Percentiles rank a stretch among this genome's conserved stretches.
Evolutionary conservation across 2,329 filamentous ascomycete genomes (phyloP).

Genomic region (Penicillium fuscoglaucum): DNA sequence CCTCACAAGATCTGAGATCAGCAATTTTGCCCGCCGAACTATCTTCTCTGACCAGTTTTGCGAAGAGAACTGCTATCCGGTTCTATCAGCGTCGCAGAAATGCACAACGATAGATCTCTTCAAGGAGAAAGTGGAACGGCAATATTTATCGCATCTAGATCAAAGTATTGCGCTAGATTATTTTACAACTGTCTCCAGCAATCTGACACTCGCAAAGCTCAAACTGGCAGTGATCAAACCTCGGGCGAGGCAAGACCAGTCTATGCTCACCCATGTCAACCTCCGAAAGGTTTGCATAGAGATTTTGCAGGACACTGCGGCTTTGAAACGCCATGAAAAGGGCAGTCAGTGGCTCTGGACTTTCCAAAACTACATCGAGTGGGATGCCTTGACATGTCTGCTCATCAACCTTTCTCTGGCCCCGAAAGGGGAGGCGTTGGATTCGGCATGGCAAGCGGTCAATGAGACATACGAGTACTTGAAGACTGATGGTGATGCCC

Average conservation of each 20-base stretch:
- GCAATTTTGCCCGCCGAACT: constrained; percentile 22
- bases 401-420: constrained; percentile 13
- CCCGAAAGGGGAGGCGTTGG: neutral
- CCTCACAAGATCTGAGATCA: constrained; percentile 20
- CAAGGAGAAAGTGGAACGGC: constrained; percentile 12
- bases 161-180: constrained; percentile 16
- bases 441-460: constrained; percentile 10
- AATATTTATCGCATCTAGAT: constrained; percentile 17
- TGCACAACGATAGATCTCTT: constrained; percentile 20
- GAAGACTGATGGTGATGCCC: neutral
- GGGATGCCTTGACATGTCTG: constrained; percentile 21
- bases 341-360: constrained; percentile 22
- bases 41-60: constrained; percentile 25
- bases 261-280: constrained; percentile 1
- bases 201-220: constrained; percentile 17
- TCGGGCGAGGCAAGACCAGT: neutral
- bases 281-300: constrained; percentile 16
- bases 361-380: constrained; percentile 24
- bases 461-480: constrained; percentile 19
- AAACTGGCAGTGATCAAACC: constrained; percentile 17
- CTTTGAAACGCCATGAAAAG: constrained; percentile 16
- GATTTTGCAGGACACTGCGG: constrained; percentile 18
- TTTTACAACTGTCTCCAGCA: constrained; percentile 13
- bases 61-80: constrained; percentile 18
- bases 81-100: constrained; percentile 16